Evolutionary conservation across 192 early-diverging fungal genomes (phyloP).

Genomic region (Backusella macrospora): DNA sequence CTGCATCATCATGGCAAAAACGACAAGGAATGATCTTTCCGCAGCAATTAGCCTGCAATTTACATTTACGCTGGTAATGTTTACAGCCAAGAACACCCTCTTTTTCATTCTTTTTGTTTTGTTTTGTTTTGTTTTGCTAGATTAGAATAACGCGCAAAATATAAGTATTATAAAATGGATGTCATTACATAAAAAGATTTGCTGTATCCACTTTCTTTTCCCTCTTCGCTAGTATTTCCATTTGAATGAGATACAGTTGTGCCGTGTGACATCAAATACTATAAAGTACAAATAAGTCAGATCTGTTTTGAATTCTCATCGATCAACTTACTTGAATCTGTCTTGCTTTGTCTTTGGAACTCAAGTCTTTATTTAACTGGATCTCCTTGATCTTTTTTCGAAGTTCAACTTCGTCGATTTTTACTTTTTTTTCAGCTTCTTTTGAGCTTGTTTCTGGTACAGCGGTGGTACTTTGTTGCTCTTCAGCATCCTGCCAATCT

Average conservation of each 20-base stretch:
- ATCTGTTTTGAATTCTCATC: not conserved
- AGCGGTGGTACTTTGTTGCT: not conserved
- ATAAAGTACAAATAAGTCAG: not conserved
- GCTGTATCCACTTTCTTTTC: constrained; percentile 38
- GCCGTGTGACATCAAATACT: constrained; percentile 26
- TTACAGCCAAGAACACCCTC: constrained; percentile 68
- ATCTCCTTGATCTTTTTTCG: constrained; percentile 70
- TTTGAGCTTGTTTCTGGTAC: not conserved
- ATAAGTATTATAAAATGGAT: not conserved
- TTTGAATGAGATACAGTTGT: constrained; percentile 6
- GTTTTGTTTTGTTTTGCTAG: too few species aligned
- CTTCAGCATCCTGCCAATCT: constrained; percentile 19
- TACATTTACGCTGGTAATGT: constrained; percentile 75
- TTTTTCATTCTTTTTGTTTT: constrained; percentile 49
- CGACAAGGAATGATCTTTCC: constrained; percentile 77
- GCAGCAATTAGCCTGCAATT: constrained; percentile 81
- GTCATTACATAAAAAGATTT: constrained; percentile 14
- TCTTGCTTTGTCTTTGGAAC: constrained; percentile 64
- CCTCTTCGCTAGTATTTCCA: constrained; percentile 36
- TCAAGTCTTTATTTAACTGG: constrained; percentile 52
- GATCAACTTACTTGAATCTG: constrained; percentile 64
- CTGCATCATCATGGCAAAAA: constrained; percentile 82
- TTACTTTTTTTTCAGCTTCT: constrained; percentile 7
- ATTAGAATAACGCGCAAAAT: too few species aligned
- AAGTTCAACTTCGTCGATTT: constrained; percentile 40